These are phyloP conservation scores for Cyclotella distinguenda DNA, from an alignment of 108 stramenopile species.

Conservation along the genomic window DNA sequence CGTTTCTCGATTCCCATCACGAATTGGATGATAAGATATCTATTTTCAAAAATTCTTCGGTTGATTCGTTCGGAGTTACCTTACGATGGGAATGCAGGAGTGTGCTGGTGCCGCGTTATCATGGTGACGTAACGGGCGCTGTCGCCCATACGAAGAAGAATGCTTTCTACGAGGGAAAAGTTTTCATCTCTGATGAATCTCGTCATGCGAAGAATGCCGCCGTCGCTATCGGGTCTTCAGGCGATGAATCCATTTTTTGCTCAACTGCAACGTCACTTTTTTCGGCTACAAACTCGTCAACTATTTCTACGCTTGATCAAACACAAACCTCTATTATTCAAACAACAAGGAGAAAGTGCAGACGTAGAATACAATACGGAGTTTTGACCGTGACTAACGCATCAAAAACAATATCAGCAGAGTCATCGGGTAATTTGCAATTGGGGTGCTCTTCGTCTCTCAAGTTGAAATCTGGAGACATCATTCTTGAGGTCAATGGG, in stretches of 20 bases:
- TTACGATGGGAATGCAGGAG: slow-evolving; percentile 44
- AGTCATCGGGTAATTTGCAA: slow-evolving; percentile 1
- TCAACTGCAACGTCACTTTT: too few relatives aligned
- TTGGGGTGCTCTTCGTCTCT: background rate
- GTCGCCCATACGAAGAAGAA: background rate
- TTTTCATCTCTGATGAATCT: background rate
- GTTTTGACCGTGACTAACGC: slow-evolving; percentile 63
- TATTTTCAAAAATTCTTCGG: slow-evolving; percentile 28
- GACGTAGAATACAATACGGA: slow-evolving; percentile 59
- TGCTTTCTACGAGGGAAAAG: background rate
- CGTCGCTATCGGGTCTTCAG: background rate
- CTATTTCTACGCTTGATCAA: background rate
- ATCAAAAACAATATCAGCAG: slow-evolving; percentile 29
- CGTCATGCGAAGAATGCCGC: background rate
- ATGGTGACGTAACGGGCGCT: background rate
- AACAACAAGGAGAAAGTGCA: slow-evolving; percentile 39
- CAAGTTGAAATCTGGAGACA: slow-evolving; percentile 56
- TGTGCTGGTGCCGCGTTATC: slow-evolving; percentile 48
- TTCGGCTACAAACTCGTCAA: background rate
- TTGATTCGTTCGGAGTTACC: slow-evolving; percentile 59
- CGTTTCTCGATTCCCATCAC: slow-evolving; percentile 19
- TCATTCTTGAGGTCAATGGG: slow-evolving; percentile 66
- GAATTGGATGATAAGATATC: slow-evolving; percentile 23
- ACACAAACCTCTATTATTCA: background rate
- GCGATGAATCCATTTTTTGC: background rate